Evolutionary conservation across 2,329 filamentous ascomycete genomes (phyloP).

Genomic region (Pseudogymnoascus destructans): DNA sequence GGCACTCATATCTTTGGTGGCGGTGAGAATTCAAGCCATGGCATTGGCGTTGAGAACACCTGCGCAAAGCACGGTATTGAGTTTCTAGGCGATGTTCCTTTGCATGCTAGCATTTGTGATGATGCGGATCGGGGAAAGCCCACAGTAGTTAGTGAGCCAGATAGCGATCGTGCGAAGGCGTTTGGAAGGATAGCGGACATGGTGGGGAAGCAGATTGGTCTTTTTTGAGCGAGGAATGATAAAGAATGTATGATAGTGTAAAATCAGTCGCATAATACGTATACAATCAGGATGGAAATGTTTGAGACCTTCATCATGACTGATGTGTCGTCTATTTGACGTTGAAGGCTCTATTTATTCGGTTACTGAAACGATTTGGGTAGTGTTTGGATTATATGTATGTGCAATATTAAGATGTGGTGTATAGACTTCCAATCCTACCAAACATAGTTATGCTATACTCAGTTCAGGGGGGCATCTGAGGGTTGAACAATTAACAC

Average conservation of each 20-base stretch:
- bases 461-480: not conserved
- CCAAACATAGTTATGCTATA: not conserved
- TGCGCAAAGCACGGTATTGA: constrained; percentile 61
- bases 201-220: constrained; percentile 27
- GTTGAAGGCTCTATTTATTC: not conserved
- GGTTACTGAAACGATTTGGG: not conserved
- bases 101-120: constrained; percentile 75
- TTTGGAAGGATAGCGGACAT: constrained; percentile 59
- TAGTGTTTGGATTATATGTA: not conserved
- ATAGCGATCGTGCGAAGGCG: constrained; percentile 55
- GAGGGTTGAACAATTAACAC: not conserved
- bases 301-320: not conserved
- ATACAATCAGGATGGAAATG: not conserved
- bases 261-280: not conserved
- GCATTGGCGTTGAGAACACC: constrained; percentile 47
- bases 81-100: constrained; percentile 78
- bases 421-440: not conserved
- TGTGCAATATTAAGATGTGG: not conserved
- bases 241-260: not conserved
- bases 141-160: constrained; percentile 76
- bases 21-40: constrained; percentile 30
- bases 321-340: not conserved
- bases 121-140: constrained; percentile 80
- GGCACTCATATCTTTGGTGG: constrained; percentile 61
- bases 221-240: constrained; percentile 14